Evolutionary conservation across 345 rosid species (phyloP), one percentile per base, ranked within the genome.

Genomic region (Viola odorata): DNA sequence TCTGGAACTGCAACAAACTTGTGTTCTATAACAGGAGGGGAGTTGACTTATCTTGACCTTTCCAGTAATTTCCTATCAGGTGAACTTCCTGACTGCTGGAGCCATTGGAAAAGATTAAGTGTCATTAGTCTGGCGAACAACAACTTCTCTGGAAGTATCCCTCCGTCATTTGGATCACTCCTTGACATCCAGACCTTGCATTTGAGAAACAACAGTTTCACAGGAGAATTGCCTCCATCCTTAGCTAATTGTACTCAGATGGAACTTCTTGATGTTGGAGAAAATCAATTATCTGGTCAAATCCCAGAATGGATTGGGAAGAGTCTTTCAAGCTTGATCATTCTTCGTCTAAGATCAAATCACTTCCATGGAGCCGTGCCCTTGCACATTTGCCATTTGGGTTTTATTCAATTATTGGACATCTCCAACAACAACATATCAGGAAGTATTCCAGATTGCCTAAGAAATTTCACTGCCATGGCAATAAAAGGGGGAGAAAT

Each of bases 381-480:
- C 41, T 37, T 14, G n/a, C 47, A 64, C 2, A 15, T 69, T 7
- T 69, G 66, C 50, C 47, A 62, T 12, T 65, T 61, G 6, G 32
- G 44, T 39, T 57, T 47, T 6, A 15, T 73, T 10, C 65, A 63
- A 13, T 55, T 68, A 44, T 56, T 73, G 41, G 73, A 64, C 41
- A 53, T 68, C 42, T 61, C 69, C 13, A n/a, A 32, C 4, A 68
- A 68, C 45, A 53, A 15, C 5, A 37, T 73, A 7, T 67, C 67
- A 10, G 71, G 70, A 10, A 16, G 13, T 9, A 62, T 67, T 23
- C 32, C 32, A 23, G 32, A 23, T 23, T 23, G 32, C 32, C 40
- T 66, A 9, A 7, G 49, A 41, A 66, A 72, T 14, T 23, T 66
- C 51, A 61, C 56, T 44, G 67, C 67, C 36, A 66, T 73, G 72